A percentile compares a stretch with the other conserved stretches of the same genome.
phyloP scores from a whole-genome alignment of 257 asterid genomes.

The Nicotiana undulata region DNA sequence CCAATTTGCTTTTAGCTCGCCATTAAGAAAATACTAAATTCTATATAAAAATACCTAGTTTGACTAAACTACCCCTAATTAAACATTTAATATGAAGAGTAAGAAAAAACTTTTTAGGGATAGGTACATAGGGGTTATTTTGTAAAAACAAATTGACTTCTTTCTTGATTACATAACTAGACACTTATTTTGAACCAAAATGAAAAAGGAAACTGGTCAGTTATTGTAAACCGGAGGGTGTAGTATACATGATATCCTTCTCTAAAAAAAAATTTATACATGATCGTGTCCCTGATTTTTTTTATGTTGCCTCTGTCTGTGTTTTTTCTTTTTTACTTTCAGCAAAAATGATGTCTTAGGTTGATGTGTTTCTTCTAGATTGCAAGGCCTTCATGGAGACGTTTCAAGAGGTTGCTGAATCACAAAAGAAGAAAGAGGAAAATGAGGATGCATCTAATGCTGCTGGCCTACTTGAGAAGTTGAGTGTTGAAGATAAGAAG shows the following conservation, averaged over 20 bases:
- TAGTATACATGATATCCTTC: background rate
- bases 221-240: too few species aligned
- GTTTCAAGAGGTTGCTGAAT: conserved; percentile 39
- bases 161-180: too few species aligned
- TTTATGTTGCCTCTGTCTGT: background rate
- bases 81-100: too few species aligned
- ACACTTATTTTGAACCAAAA: too few species aligned
- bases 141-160: too few species aligned
- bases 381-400: conserved; percentile 41
- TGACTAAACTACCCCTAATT: too few species aligned
- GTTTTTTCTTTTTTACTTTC: background rate
- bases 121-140: too few species aligned
- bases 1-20: too few species aligned
- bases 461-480: conserved; percentile 40
- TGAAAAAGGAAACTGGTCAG: too few species aligned
- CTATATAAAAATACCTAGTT: too few species aligned
- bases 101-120: too few species aligned
- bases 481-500: conserved; percentile 32
- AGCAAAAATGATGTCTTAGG: background rate
- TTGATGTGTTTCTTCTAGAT: conserved; percentile 18
- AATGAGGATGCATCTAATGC: conserved; percentile 32
- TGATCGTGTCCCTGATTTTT: background rate
- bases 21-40: too few species aligned
- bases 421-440: conserved; percentile 32
- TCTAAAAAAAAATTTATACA: background rate